A percentile compares a stretch with the other conserved stretches of the same genome.
These are phyloP conservation scores for Cucumis cinereus DNA, from an alignment of 306 rosid species.

Conservation along the genomic window DNA sequence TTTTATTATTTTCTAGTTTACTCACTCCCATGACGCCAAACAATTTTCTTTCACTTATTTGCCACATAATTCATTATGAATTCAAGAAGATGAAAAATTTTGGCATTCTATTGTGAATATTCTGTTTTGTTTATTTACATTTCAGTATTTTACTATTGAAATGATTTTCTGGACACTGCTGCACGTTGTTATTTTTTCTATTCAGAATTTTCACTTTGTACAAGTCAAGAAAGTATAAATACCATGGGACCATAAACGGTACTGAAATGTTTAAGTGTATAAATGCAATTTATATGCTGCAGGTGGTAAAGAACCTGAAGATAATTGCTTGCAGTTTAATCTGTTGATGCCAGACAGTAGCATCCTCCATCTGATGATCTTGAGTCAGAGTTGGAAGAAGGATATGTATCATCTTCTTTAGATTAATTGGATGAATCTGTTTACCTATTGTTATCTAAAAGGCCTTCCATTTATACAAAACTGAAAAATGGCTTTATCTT, in stretches of 20 bases:
- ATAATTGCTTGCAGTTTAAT: neutral
- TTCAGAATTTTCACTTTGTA: neutral
- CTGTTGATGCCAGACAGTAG: neutral
- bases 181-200: neutral
- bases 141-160: neutral
- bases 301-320: neutral
- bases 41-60: neutral
- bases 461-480: neutral
- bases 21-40: neutral
- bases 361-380: neutral
- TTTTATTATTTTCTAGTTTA: neutral
- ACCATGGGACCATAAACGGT: neutral
- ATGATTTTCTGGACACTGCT: neutral
- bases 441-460: neutral
- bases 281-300: neutral
- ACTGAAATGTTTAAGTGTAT: neutral
- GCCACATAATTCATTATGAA: neutral
- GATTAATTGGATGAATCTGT: neutral
- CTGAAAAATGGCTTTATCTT: constrained; percentile 27
- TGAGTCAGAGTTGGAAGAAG: neutral
- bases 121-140: neutral
- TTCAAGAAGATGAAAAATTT: neutral
- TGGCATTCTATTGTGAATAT: neutral
- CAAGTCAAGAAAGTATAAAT: neutral
- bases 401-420: neutral